phyloP scores from a whole-genome alignment of 306 rosid species.

The Castanospermum australe region DNA sequence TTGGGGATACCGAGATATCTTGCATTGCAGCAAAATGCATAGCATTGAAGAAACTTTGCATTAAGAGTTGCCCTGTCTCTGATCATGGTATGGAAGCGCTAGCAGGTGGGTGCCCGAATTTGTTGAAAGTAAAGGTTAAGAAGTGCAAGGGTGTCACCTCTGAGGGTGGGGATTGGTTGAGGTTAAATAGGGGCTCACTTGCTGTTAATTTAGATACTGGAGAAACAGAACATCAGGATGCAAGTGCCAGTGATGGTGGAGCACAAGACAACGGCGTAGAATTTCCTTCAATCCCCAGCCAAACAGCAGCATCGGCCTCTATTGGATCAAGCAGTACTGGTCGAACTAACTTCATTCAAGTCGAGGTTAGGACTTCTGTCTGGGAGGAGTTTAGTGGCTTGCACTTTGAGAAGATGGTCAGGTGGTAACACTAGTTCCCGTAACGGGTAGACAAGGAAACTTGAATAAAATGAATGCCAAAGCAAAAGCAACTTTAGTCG shows the following conservation, averaged over 20 bases:
- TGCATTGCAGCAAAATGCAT: conserved; percentile 87
- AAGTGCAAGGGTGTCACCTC: conserved; percentile 84
- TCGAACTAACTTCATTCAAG: conserved; percentile 64
- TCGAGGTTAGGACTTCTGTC: conserved; percentile 74
- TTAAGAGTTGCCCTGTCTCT: conserved; percentile 91
- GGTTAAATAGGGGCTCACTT: conserved; percentile 57
- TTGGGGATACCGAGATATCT: conserved; percentile 83
- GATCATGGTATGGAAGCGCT: conserved; percentile 79
- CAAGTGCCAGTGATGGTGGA: conserved; percentile 85
- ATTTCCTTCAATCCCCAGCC: conserved; percentile 48
- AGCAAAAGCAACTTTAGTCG: conserved; percentile 27
- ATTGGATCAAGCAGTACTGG: conserved; percentile 53
- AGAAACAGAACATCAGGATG: conserved; percentile 70
- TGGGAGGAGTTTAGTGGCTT: conserved; percentile 71
- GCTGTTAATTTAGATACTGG: conserved; percentile 85
- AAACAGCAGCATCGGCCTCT: conserved; percentile 29
- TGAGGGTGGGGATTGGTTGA: conserved; percentile 85
- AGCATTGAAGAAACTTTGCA: conserved; percentile 93
- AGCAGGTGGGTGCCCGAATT: conserved; percentile 88
- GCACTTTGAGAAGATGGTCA: conserved; percentile 83
- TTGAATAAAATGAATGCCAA: not conserved
- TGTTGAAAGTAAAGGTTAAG: conserved; percentile 96
- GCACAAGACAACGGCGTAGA: conserved; percentile 65
- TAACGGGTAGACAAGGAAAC: conserved; percentile 42
- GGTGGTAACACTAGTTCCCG: conserved; percentile 62